A percentile compares a stretch with the other conserved stretches of the same genome.
These are phyloP conservation scores for Zygotorulaspora danielsina DNA, from an alignment of 805 yeast genomes.

Conservation along the genomic window DNA sequence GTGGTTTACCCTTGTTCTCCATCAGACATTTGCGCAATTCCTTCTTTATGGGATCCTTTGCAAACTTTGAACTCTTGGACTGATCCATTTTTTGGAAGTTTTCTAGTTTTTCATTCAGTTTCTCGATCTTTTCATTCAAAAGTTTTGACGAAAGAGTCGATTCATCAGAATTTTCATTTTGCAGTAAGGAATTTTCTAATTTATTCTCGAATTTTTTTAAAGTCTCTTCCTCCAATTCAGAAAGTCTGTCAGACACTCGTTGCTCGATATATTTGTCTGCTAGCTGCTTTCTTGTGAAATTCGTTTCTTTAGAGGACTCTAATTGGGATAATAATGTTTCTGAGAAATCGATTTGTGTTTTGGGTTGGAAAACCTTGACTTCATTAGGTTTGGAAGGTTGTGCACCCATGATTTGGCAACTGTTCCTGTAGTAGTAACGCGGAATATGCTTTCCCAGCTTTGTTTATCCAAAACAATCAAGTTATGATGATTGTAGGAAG, in stretches of 20 bases:
- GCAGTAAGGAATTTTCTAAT: constrained; percentile 41
- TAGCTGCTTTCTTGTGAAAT: constrained; percentile 65
- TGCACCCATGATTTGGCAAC: constrained; percentile 48
- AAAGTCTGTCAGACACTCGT: constrained; percentile 55
- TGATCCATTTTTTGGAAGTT: constrained; percentile 36
- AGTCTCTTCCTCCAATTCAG: constrained; percentile 50
- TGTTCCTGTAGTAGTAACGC: no score
- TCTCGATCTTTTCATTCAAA: constrained; percentile 42
- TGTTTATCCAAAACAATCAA: no score
- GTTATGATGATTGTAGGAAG: background rate
- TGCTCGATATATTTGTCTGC: constrained; percentile 64
- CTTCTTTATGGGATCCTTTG: constrained; percentile 38
- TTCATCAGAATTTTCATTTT: constrained; percentile 31
- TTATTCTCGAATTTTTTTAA: constrained; percentile 48
- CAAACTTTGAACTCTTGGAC: constrained; percentile 14
- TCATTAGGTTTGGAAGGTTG: constrained; percentile 55
- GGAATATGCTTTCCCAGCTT: no score
- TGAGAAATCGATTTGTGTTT: constrained; percentile 64
- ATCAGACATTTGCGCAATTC: constrained; percentile 56
- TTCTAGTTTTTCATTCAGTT: constrained; percentile 38
- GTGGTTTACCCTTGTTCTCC: constrained; percentile 56
- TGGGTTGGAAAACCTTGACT: constrained; percentile 61
- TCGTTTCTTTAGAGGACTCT: constrained; percentile 60
- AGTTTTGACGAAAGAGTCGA: constrained; percentile 29
- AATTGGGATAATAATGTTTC: constrained; percentile 60